Percentiles rank a stretch among this genome's conserved stretches.
These are phyloP conservation scores for Phytophthora brassicae DNA, from an alignment of 352 stramenopile genomes.

Conservation along the genomic window DNA sequence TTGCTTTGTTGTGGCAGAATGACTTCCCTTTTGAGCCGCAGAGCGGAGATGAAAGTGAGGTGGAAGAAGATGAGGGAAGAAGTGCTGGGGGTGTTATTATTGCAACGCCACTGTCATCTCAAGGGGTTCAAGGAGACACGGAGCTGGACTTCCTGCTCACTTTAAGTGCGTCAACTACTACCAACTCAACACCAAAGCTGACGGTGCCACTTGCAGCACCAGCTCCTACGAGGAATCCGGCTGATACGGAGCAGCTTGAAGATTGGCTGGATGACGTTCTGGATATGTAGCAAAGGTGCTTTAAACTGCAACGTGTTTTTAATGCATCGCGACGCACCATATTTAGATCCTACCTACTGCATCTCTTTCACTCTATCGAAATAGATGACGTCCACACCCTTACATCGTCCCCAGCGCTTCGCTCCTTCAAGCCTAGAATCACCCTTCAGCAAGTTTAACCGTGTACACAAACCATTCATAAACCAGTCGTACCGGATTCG, in stretches of 20 bases:
- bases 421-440: conserved; percentile 64
- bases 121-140: conserved; percentile 25
- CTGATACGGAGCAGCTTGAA: conserved; percentile 49
- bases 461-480: too few species aligned
- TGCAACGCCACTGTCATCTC: background rate
- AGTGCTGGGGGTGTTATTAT: background rate
- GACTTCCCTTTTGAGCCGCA: conserved; percentile 45
- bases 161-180: conserved; percentile 32
- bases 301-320: too few species aligned
- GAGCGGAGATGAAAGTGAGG: conserved; percentile 14
- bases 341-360: too few species aligned
- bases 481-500: conserved; percentile 50
- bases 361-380: conserved; percentile 37
- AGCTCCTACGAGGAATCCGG: conserved; percentile 11
- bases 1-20: conserved; percentile 24
- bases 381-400: conserved; percentile 85
- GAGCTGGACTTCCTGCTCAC: conserved; percentile 50
- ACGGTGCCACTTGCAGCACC: background rate
- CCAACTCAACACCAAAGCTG: conserved; percentile 2
- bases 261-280: conserved; percentile 76
- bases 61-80: conserved; percentile 7
- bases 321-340: too few species aligned
- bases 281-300: conserved; percentile 27
- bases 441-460: too few species aligned
- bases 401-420: conserved; percentile 71